Conservation (phyloP, 371 early-diverging fungal genomes). For the Mortierella sp. region DNA sequence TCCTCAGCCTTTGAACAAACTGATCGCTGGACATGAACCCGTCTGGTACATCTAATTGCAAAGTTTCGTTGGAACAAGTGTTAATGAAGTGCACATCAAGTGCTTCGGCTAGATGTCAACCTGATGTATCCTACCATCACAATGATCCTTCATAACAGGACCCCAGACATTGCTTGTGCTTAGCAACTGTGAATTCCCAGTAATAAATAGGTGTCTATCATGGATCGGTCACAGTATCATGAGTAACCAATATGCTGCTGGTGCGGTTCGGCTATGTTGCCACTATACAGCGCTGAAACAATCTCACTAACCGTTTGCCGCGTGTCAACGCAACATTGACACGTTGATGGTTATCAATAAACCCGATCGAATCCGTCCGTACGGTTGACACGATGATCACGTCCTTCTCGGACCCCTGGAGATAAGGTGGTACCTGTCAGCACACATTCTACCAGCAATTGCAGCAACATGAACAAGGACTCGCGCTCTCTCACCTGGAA, state of each 20-base stretch:
- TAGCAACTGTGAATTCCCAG: slow-evolving; percentile 59
- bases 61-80: too few species aligned
- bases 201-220: slow-evolving; percentile 69
- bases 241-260: slow-evolving; percentile 1
- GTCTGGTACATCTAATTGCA: slow-evolving; percentile 12
- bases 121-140: slow-evolving; percentile 17
- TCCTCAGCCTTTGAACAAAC: slow-evolving; percentile 21
- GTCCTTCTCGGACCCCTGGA: slow-evolving; percentile 86
- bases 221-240: neutral
- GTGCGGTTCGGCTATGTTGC: neutral
- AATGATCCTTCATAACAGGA: slow-evolving; percentile 31
- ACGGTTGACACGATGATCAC: slow-evolving; percentile 83
- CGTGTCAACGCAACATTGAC: slow-evolving; percentile 73
- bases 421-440: neutral
- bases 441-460: too few species aligned
- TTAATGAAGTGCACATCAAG: too few species aligned
- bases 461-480: too few species aligned
- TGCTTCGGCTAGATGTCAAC: too few species aligned
- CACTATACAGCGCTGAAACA: too few species aligned
- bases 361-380: slow-evolving; percentile 65
- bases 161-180: slow-evolving; percentile 34
- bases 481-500: slow-evolving; percentile 60
- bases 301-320: slow-evolving; percentile 56
- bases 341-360: slow-evolving; percentile 66
- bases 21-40: slow-evolving; percentile 21